These are phyloP conservation scores for Clathrus columnatus DNA, from an alignment of 768 basidiomycete genomes.

Conservation along the genomic window DNA sequence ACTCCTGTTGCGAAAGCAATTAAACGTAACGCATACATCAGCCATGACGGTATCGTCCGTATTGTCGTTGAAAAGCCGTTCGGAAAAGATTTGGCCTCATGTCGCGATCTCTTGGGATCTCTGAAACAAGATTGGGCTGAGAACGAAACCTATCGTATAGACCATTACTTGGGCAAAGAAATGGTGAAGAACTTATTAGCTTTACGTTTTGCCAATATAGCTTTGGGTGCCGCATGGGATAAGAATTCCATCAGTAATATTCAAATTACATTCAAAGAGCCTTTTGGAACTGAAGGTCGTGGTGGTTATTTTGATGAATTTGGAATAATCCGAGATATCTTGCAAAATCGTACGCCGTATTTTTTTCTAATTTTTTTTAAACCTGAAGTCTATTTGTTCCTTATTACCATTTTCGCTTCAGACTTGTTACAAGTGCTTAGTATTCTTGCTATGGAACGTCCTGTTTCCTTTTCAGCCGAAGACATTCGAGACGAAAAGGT, in stretches of 20 bases:
- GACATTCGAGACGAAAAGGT: constrained; percentile 99
- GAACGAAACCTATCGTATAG: constrained; percentile 98
- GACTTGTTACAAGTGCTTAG: constrained; percentile 93
- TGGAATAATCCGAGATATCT: constrained; percentile 94
- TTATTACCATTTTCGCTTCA: constrained; percentile 26
- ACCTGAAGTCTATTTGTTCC: background rate
- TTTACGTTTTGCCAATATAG: constrained; percentile 89
- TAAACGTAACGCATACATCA: constrained; percentile 70
- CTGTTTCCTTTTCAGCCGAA: constrained; percentile 93
- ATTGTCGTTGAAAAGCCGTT: constrained; percentile 99
- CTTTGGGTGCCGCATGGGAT: constrained; percentile 86
- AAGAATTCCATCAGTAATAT: constrained; percentile 94
- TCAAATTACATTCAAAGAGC: constrained; percentile 99
- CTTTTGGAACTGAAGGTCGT: constrained; percentile 98
- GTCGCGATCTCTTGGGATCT: constrained; percentile 62
- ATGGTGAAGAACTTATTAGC: constrained; percentile 99
- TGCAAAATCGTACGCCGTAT: constrained; percentile 94
- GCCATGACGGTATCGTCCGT: constrained; percentile 66
- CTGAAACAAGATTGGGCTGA: constrained; percentile 88
- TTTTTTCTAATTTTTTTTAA: background rate
- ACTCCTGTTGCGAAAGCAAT: constrained; percentile 77
- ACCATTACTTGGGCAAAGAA: constrained; percentile 99
- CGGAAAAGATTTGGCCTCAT: constrained; percentile 86
- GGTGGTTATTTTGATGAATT: constrained; percentile 99
- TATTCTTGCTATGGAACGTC: constrained; percentile 94